Evolutionary conservation across 805 yeast genomes (phyloP), one percentile per base, ranked within the genome.

Genomic region (Ogataea degrootiae): DNA sequence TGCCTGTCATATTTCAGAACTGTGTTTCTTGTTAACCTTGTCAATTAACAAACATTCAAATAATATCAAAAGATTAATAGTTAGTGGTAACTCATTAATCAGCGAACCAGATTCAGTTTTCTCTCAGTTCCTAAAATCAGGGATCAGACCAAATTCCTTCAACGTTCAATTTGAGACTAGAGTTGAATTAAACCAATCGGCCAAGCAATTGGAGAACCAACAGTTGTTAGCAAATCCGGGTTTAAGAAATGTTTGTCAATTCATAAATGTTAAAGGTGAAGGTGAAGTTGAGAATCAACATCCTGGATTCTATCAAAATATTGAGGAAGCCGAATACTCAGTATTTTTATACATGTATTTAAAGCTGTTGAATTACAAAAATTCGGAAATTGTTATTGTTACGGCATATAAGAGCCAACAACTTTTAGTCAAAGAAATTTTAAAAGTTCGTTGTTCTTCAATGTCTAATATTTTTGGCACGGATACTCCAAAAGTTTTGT

Each of bases 301-400:
- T 1, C 56, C 62, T 1, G 60, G 56, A 1, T 49, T 58, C 31
- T 61, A 43, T 60, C 75, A 69, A 37, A 74, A 74, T 47, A 44
- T 70, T n/a, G 68, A 63, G 9, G 79, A 79, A 52, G 83, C 82
- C 0, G 78, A 75, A 50, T 73, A 63, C 47, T 65, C 73, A 16
- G 76, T 76, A 15, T 60, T 65, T 0, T 49, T 78, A 6, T 78
- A 65, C 53, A 71, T 70, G 59, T 78, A 76, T 47, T 62, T 81
- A 72, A 54, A 75, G 5, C 49, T 70, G 4, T 44, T 71, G 19
- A 79, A 77, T 0, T 78, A 77, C 48, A 67, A 76, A 0, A 37
- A 55, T 1, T 50, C 58, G 0, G 56, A 57, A 19, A 69, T 82
- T 17, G 63, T 68, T 17, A 69, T 83, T 9, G 52, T 73, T 23